Evolutionary conservation across 1,284 basidiomycete genomes (phyloP).

Genomic region (Sporisorium exsertum): DNA sequence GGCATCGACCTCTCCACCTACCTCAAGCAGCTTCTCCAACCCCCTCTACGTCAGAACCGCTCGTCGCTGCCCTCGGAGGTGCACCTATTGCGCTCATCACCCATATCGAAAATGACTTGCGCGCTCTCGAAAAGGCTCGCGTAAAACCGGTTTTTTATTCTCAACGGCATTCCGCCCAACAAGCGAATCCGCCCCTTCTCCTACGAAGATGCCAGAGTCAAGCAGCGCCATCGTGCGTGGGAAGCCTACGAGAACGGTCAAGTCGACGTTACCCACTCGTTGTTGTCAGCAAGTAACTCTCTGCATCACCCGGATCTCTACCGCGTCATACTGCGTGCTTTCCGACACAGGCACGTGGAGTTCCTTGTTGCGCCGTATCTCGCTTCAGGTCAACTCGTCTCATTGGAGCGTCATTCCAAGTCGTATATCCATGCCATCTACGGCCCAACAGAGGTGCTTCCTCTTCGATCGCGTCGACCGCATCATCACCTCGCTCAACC

Average conservation of each 20-base stretch:
- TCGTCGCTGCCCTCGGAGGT: constrained; percentile 93
- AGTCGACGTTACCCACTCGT: constrained; percentile 83
- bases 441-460: constrained; percentile 87
- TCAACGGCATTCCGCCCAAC: constrained; percentile 76
- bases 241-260: constrained; percentile 66
- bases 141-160: constrained; percentile 99
- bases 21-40: constrained; percentile 81
- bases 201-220: constrained; percentile 63
- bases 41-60: constrained; percentile 82
- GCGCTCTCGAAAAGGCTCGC: constrained; percentile 85
- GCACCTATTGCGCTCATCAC: constrained; percentile 76
- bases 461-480: constrained; percentile 88
- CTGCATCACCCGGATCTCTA: constrained; percentile 80
- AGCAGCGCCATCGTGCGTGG: constrained; percentile 62
- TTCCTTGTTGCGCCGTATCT: constrained; percentile 95
- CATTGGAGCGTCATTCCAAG: constrained; percentile 91
- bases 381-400: constrained; percentile 90
- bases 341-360: constrained; percentile 94
- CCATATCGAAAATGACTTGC: constrained; percentile 90
- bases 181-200: constrained; percentile 59
- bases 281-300: constrained; percentile 80
- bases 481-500: constrained; percentile 83
- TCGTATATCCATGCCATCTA: constrained; percentile 95
- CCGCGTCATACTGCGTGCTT: constrained; percentile 89
- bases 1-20: constrained; percentile 97